Base-by-base conservation (phyloP, 148 eudicot species). In the Mesembryanthemum crystallinum region DNA sequence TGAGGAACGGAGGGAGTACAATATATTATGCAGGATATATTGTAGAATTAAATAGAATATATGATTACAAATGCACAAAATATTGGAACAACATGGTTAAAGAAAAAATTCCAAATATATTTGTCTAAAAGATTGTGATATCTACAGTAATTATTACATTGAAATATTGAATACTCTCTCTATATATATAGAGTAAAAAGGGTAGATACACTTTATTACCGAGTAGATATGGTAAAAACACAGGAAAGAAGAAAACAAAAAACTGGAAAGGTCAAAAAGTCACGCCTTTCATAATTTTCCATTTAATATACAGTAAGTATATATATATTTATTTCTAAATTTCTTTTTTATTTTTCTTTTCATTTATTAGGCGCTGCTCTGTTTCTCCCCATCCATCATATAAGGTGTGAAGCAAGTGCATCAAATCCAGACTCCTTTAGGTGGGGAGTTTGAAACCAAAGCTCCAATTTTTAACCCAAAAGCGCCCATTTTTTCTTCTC, bases 391-490 rank as follows among this genome's bases (percentile, higher is more conserved):
- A 51, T 75, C 33, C 71, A 75, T 18, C 25, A 76, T 5, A 30
- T 7, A 66, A 55, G 65, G 78, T 32, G 73, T 67, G 66, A 62
- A 66, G 72, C 64, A 21, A 69, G 23, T 47, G 33, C 72, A 47
- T 49, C 72, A 76, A 67, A 35, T 57, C 57, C 78, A 25, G 20
- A 15, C 42, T 17, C 24, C 45, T 47, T 15, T 18, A 28, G 20
- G 69, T 20, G 27, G 64, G 32, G 65, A 58, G 64, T 72, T 58
- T 58, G 13, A 74, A 74, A 63, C 3, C 54, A 58, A 67, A 76
- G 78, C 71, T 76, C 11, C n/a, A 76, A 67, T 67, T 63, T 77
- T 61, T 70, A 13, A 13, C 71, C 1, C 24, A 65, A 67, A 28
- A 28, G 71, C 25, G 8, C 32, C 10, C 30, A 24, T 67, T 67